Evolutionary conservation across 1,284 basidiomycete species (phyloP).

Genomic region (Puccinia novopanici): DNA sequence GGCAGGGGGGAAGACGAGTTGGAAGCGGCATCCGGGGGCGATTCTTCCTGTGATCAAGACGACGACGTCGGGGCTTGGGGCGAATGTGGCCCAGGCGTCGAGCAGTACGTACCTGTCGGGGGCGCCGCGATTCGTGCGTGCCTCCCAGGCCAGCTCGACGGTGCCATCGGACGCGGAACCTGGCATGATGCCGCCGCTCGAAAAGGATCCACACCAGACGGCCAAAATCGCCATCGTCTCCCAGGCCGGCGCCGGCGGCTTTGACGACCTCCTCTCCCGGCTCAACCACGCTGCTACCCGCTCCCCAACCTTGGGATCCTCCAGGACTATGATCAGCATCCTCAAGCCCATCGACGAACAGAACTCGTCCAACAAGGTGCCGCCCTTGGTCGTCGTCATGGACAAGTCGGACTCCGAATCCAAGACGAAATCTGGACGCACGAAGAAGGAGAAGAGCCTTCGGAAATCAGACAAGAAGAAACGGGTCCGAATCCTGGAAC

Average conservation of each 20-base stretch:
- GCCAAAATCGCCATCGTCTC: constrained; percentile 33
- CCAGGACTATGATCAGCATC: not conserved
- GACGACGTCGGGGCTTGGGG: constrained; percentile 38
- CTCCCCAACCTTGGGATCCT: not conserved
- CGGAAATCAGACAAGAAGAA: not conserved
- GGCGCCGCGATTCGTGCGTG: constrained; percentile 30
- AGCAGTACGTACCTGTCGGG: constrained; percentile 26
- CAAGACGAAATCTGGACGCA: not conserved
- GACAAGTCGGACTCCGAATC: not conserved
- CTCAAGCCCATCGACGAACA: not conserved
- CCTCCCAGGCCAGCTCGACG: not conserved
- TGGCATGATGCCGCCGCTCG: not conserved
- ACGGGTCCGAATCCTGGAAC: constrained; percentile 22
- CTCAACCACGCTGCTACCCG: constrained; percentile 23
- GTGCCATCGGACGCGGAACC: not conserved
- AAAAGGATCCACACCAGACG: constrained; percentile 14
- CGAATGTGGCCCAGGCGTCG: constrained; percentile 20
- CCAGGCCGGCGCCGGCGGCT: constrained; percentile 35
- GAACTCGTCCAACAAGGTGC: too few relatives aligned
- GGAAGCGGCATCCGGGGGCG: constrained; percentile 26
- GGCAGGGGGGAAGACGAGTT: not conserved
- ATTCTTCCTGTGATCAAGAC: constrained; percentile 39
- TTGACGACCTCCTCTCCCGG: constrained; percentile 34
- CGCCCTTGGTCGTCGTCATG: not conserved
- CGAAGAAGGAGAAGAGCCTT: constrained; percentile 1